These are phyloP conservation scores for Fremontodendron californicum DNA, from an alignment of 345 rosid species.

Conservation along the genomic window DNA sequence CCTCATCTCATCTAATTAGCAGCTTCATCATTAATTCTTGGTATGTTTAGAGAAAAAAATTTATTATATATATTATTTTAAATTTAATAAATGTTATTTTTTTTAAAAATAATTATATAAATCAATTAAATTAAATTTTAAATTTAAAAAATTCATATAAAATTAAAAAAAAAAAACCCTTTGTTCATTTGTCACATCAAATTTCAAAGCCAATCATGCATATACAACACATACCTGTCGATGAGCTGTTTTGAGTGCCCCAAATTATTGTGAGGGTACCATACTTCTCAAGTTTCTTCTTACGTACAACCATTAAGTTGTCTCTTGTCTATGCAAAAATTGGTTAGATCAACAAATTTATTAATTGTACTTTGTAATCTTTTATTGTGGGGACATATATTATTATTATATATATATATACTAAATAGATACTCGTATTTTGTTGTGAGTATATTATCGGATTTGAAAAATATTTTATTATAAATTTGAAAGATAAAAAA, in stretches of 20 bases:
- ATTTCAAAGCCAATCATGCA: neutral
- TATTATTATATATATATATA: neutral
- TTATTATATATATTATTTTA: too few relatives aligned
- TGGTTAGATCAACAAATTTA: neutral
- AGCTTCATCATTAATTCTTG: neutral
- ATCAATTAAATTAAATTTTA: too few relatives aligned
- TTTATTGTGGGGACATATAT: neutral
- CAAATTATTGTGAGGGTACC: constrained; percentile 4
- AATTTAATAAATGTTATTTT: too few relatives aligned
- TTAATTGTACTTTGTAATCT: neutral
- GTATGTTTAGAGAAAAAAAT: neutral
- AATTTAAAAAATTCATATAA: too few relatives aligned
- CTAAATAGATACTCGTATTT: too few relatives aligned
- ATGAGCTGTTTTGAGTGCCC: constrained; percentile 13
- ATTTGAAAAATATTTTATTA: too few relatives aligned
- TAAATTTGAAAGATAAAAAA: too few relatives aligned
- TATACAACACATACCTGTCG: neutral
- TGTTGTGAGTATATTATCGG: too few relatives aligned
- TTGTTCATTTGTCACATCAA: neutral
- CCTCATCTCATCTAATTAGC: neutral
- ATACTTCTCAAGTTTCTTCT: neutral
- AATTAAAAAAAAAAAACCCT: too few relatives aligned
- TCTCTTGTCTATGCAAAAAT: neutral
- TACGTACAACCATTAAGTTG: constrained; percentile 3
- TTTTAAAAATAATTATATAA: too few relatives aligned